Conservation (phyloP, 2,329 filamentous ascomycete species). For the Zasmidium angulare region DNA sequence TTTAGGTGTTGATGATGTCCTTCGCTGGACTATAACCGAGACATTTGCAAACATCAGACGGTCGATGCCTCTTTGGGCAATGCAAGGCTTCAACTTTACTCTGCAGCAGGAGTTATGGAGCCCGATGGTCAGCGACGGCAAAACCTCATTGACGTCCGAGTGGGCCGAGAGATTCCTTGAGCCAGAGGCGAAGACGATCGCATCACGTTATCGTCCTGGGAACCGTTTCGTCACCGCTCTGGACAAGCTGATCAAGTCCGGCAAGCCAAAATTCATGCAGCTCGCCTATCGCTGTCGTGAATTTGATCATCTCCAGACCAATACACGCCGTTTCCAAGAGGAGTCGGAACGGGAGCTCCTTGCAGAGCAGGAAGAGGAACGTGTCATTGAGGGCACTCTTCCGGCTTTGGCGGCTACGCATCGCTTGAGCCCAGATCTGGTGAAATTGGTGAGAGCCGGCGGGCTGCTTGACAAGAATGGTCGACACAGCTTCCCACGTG, state of each 20-base stretch:
- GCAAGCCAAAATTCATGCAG: constrained; percentile 14
- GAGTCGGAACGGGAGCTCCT: constrained; percentile 70
- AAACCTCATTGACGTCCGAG: constrained; percentile 14
- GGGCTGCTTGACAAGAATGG: constrained; percentile 20
- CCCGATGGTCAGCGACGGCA: background rate
- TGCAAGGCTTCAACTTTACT: constrained; percentile 56
- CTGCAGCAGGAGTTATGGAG: constrained; percentile 7
- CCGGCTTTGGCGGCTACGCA: constrained; percentile 44
- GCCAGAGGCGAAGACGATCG: constrained; percentile 53
- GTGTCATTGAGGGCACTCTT: constrained; percentile 51
- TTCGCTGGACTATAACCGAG: constrained; percentile 60
- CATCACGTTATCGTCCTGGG: constrained; percentile 48
- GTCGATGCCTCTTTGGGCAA: constrained; percentile 59
- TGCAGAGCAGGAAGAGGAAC: constrained; percentile 63
- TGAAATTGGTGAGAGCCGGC: constrained; percentile 42
- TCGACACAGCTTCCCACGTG: background rate
- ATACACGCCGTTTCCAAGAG: constrained; percentile 50
- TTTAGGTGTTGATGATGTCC: constrained; percentile 51
- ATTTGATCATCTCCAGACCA: constrained; percentile 21
- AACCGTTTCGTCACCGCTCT: constrained; percentile 7
- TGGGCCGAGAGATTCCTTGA: constrained; percentile 53
- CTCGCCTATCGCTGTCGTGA: constrained; percentile 19
- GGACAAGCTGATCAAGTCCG: constrained; percentile 21
- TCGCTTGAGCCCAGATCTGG: constrained; percentile 45
- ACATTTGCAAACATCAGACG: constrained; percentile 52